Evolutionary conservation across 768 basidiomycete genomes (phyloP), one percentile per base, ranked within the genome.

Genomic region (Tulasnella sp.): DNA sequence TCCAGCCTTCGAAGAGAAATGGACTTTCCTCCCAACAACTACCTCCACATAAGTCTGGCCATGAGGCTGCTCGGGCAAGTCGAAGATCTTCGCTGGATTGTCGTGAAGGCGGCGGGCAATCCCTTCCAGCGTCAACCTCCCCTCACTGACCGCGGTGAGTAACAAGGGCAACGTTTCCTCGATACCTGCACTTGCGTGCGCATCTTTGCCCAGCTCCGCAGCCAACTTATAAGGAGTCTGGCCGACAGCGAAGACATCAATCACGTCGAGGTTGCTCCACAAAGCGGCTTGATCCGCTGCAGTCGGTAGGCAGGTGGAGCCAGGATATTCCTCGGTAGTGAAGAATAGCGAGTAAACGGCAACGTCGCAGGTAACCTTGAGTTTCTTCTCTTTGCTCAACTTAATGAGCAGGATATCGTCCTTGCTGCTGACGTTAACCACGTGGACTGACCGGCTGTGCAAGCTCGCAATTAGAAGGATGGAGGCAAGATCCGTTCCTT

Each of bases 301-400:
- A 0, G 91, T 86, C 3, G 96, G 96, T 49, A 97, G 87, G 79
- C 86, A 85, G 1, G 85, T 84, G 25, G 89, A 86, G 1, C 83
- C 84, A 1, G 91, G 90, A 85, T 89, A 96, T 77, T 93, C 87
- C 74, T 91, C 91, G 67, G 85, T 86, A 1, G 88, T 89, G 85
- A 94, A 96, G 88, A 97, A 98, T 73, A 99, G 85, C 22, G 93
- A 88, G 83, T 92, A 98, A 71, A 98, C 87, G 17, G 96, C 91
- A 39, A 97, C 94, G 80, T 99, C 97, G 83, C 97, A 99, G 3
- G 97, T 98, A 71, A 98, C 97, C 80, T 93, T 92, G 80, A 99
- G 88, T 15, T 92, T 86, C 85, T 95, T 96, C 54, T 91, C 91
- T 85, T 99, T 99, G 87, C 94, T 96, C 49, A 99, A 86, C 2